Percentiles rank a stretch among this genome's conserved stretches.
phyloP scores from a whole-genome alignment of 2,329 filamentous ascomycete species.

The Alternaria solani region DNA sequence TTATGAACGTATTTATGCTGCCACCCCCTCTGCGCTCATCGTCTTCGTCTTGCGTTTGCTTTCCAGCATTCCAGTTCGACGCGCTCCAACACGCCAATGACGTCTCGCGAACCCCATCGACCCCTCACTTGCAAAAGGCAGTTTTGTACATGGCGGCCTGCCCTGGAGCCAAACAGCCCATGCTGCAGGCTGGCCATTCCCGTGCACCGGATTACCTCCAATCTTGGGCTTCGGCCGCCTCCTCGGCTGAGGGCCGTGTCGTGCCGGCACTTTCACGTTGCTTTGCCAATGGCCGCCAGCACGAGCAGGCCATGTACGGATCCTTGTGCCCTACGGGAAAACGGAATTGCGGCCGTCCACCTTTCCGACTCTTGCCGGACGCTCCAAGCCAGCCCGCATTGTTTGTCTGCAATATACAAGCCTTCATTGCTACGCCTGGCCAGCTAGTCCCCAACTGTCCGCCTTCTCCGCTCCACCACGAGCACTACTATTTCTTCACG shows the following conservation, averaged over 20 bases:
- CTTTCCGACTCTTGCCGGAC: slow-evolving; percentile 32
- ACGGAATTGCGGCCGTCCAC: slow-evolving; percentile 28
- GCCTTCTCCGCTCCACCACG: not conserved
- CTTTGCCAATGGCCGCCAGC: slow-evolving; percentile 17
- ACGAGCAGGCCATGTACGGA: slow-evolving; percentile 21
- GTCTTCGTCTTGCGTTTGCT: slow-evolving; percentile 8
- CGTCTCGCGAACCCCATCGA: slow-evolving; percentile 24
- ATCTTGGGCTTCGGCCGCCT: slow-evolving; percentile 26
- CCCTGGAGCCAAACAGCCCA: not conserved
- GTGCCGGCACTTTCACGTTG: slow-evolving; percentile 19
- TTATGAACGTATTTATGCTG: slow-evolving; percentile 3
- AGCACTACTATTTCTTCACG: slow-evolving; percentile 1
- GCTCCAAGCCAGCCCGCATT: slow-evolving; percentile 8
- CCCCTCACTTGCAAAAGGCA: slow-evolving; percentile 14
- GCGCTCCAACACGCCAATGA: slow-evolving; percentile 26
- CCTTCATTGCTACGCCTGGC: not conserved
- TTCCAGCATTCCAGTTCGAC: slow-evolving; percentile 13
- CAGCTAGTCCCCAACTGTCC: slow-evolving; percentile 3
- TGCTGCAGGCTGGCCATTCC: not conserved
- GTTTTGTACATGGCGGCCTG: slow-evolving; percentile 5
- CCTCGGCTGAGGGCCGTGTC: slow-evolving; percentile 19
- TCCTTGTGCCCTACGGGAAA: slow-evolving; percentile 31
- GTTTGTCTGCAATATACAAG: slow-evolving; percentile 11
- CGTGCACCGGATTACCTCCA: slow-evolving; percentile 1
- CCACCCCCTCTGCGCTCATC: not conserved